A percentile compares a stretch with the other conserved stretches of the same genome.
These are phyloP conservation scores for Aspergillus eucalypticola DNA, from an alignment of 2,329 filamentous ascomycete genomes.

Conservation along the genomic window DNA sequence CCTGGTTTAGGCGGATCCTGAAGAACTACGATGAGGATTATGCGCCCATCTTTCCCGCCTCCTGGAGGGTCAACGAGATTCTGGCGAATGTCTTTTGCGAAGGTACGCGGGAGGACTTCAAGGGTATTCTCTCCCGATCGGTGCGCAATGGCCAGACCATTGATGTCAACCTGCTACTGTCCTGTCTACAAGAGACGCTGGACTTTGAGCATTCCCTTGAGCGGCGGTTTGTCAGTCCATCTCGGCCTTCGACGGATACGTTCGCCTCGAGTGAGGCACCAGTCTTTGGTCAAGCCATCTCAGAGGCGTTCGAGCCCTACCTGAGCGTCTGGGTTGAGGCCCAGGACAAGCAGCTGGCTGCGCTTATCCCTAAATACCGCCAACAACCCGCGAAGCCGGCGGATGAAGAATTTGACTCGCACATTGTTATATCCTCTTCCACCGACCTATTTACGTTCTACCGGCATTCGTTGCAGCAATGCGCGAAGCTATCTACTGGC, in stretches of 20 bases:
- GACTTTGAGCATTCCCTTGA: constrained; percentile 95
- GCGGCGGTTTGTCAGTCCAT: constrained; percentile 69
- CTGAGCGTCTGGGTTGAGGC: constrained; percentile 96
- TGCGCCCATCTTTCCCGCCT: constrained; percentile 76
- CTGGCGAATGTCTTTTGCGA: constrained; percentile 93
- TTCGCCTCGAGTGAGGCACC: constrained; percentile 75
- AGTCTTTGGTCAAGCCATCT: constrained; percentile 86
- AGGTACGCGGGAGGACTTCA: constrained; percentile 92
- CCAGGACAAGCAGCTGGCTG: constrained; percentile 82
- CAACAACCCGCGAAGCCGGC: constrained; percentile 74
- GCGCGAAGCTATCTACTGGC: constrained; percentile 93
- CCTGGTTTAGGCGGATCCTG: constrained; percentile 94
- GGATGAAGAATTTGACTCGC: constrained; percentile 89
- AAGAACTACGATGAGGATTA: constrained; percentile 96
- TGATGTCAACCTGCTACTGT: constrained; percentile 85
- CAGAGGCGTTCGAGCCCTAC: constrained; percentile 95
- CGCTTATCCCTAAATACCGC: constrained; percentile 84
- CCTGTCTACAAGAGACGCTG: constrained; percentile 89
- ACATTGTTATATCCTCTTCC: constrained; percentile 87
- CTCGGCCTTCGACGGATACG: constrained; percentile 84
- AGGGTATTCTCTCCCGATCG: constrained; percentile 83
- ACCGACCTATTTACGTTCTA: constrained; percentile 98
- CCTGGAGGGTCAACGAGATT: constrained; percentile 89
- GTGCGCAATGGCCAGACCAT: constrained; percentile 79
- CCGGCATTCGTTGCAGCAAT: constrained; percentile 87